Percentiles rank a stretch among this genome's conserved stretches.
phyloP scores from a whole-genome alignment of 2,329 filamentous ascomycete genomes.

The Monilinia fructigena region DNA sequence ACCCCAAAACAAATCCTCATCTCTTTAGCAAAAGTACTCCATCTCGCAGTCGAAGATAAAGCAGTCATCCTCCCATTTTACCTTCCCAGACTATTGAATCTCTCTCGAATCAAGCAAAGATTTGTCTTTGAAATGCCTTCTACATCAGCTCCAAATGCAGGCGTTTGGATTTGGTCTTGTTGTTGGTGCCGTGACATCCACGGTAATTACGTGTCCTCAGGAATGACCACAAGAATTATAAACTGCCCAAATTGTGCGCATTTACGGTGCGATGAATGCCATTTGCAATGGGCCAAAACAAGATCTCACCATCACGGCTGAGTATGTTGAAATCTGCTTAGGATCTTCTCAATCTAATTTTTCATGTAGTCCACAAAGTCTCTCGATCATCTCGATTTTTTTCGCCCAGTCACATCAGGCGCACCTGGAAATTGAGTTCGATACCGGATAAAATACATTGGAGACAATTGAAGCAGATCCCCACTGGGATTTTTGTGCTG shows the following conservation, averaged over 20 bases:
- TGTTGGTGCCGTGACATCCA: conserved; percentile 1
- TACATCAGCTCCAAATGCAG: conserved; percentile 4
- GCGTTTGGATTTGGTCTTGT: conserved; percentile 11
- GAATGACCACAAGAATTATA: conserved; percentile 16
- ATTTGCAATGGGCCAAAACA: not conserved
- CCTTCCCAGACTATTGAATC: not conserved
- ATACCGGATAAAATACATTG: not conserved
- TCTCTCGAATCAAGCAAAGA: not conserved
- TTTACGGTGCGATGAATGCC: not conserved
- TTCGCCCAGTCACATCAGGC: not conserved
- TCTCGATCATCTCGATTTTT: not conserved
- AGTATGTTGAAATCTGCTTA: not conserved
- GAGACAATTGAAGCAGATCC: not conserved
- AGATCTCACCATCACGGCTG: not conserved
- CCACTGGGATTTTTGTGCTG: not conserved
- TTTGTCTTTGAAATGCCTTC: conserved; percentile 7
- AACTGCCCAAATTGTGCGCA: not conserved
- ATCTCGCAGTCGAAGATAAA: conserved; percentile 12
- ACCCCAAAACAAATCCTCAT: not conserved
- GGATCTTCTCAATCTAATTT: not conserved
- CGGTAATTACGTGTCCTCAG: conserved; percentile 2
- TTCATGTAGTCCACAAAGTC: conserved; percentile 3
- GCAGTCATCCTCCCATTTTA: not conserved
- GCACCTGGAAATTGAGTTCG: not conserved
- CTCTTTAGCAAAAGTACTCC: not conserved